Evolutionary conservation across 805 yeast genomes (phyloP).

Genomic region (Kockiozyma suomiensis): DNA sequence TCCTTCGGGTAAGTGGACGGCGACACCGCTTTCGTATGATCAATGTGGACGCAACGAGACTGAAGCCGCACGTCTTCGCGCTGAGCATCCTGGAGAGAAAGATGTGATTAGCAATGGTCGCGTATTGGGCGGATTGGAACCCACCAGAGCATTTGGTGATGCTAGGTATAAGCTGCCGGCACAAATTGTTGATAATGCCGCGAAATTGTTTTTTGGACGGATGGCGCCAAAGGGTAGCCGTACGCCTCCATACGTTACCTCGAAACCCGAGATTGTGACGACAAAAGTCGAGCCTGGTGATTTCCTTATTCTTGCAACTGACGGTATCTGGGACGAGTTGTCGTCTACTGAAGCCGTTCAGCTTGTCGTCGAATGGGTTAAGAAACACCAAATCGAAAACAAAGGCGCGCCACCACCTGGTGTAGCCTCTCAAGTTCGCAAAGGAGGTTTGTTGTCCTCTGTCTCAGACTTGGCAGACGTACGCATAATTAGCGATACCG

Average conservation of each 20-base stretch:
- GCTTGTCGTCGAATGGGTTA: slow-evolving; percentile 92
- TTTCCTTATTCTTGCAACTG: slow-evolving; percentile 89
- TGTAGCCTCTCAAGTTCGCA: slow-evolving; percentile 11
- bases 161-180: slow-evolving; percentile 86
- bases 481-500: slow-evolving; percentile 13
- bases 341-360: slow-evolving; percentile 92
- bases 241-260: slow-evolving; percentile 97
- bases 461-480: slow-evolving; percentile 21
- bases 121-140: slow-evolving; percentile 89
- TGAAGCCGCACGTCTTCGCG: slow-evolving; percentile 78
- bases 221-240: slow-evolving; percentile 63
- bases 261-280: slow-evolving; percentile 82
- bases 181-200: slow-evolving; percentile 70
- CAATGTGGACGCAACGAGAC: slow-evolving; percentile 92
- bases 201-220: slow-evolving; percentile 79
- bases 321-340: slow-evolving; percentile 89
- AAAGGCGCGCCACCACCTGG: slow-evolving; percentile 59
- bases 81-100: slow-evolving; percentile 87
- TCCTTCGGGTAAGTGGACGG: slow-evolving; percentile 73
- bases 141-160: slow-evolving; percentile 96
- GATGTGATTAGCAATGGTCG: slow-evolving; percentile 83
- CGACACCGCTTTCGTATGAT: slow-evolving; percentile 80
- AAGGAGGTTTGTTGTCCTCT: slow-evolving; percentile 26
- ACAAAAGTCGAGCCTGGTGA: slow-evolving; percentile 77
- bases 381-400: slow-evolving; percentile 62